Evolutionary conservation across 495 filamentous ascomycete species (phyloP), one percentile per base, ranked within the genome.

Genomic region (Talaromyces trachyspermus): DNA sequence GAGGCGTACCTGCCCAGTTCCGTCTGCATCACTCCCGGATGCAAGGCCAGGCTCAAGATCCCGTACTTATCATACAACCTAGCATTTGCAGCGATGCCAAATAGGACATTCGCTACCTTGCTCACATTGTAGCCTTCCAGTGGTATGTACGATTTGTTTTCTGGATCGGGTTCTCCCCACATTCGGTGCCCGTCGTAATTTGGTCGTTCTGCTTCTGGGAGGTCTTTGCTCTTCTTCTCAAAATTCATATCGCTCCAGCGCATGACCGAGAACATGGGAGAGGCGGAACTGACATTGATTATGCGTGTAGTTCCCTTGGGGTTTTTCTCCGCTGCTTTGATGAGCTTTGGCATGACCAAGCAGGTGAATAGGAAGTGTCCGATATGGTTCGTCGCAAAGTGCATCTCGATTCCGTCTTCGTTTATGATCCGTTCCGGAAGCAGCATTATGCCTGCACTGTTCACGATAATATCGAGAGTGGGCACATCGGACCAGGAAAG

Each of bases 221-320:
- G 60, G 23, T 68, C 63, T 30, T 61, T 64, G 56, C 61, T 69
- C 20, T 43, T 46, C 54, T 59, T 67, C 5, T 64, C 55, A 49
- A 66, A 72, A 48, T 64, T 69, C 49, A 63, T 48, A 44, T 75
- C 72, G 53, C 60, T 65, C 60, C 64, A 74, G 3, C 71, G 62
- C 43, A 71, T 62, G 11, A 23, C 39, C 0, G 42, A 50, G 2
- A 59, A 3, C 0, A 15, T 18, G 4, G 69, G 65, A 1, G 61
- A 61, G 0, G 43, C 56, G 9, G 61, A 69, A n/a, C 51, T 62
- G 14, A 76, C 58, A 49, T 75, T 75, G 38, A 77, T 54, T 6
- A 75, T 54, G 1, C 71, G 51, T 2, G 66, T 67, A 15, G 54
- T 46, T 12, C 69, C 68, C 32, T 60, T 62, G 7, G 65, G 54